Percentiles rank a stretch among this genome's conserved stretches.
Evolutionary conservation across 2,329 filamentous ascomycete genomes (phyloP).

Genomic region (Davidsoniella eucalypti): DNA sequence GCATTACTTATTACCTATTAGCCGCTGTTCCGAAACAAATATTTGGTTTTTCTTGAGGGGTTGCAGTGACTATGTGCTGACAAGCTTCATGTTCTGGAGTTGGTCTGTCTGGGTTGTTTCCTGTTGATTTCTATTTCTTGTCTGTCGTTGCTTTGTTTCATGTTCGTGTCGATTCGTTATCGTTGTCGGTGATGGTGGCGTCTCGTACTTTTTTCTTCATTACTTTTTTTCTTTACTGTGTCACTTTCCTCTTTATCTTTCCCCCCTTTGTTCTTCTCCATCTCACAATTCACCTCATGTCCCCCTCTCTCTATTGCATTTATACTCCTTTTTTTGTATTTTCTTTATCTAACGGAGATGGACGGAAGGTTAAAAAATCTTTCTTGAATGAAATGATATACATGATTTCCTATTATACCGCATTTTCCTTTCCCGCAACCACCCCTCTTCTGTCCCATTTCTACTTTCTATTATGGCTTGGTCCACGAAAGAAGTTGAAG

Average conservation of each 20-base stretch:
- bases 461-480: too few species aligned
- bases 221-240: neutral
- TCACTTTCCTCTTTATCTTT: neutral
- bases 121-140: conserved; percentile 6
- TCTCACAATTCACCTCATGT: neutral
- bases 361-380: neutral
- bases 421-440: too few species aligned
- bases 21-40: too few species aligned
- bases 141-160: neutral
- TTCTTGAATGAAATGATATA: neutral
- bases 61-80: conserved; percentile 6
- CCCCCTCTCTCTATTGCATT: neutral
- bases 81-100: neutral
- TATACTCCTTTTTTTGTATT: neutral
- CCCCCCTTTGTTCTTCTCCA: neutral
- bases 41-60: conserved; percentile 14
- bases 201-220: neutral
- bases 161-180: neutral
- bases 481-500: too few species aligned
- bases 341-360: too few species aligned
- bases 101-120: neutral
- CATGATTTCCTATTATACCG: neutral
- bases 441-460: too few species aligned
- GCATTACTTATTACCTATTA: too few species aligned
- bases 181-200: neutral